Evolutionary conservation across 331 rosid species (phyloP), one percentile per base, ranked within the genome.

Genomic region (Pyrus hybrid): DNA sequence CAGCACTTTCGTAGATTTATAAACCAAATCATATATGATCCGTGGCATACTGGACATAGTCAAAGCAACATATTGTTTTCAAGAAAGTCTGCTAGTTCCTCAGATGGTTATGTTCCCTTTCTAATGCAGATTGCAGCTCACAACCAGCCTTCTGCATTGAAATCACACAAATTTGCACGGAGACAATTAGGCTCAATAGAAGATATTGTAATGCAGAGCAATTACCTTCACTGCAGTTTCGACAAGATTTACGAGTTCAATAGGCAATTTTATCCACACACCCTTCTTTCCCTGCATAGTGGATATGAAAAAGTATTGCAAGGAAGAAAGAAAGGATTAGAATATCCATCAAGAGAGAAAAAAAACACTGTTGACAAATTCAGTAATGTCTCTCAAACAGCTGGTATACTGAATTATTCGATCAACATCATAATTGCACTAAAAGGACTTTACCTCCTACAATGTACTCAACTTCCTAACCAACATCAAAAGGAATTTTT

Each of bases 231-330:
- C 91, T 60, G 85, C 80, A 45, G 80, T 61, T 75, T 91, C 94
- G 6, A 84, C 87, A 26, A 91, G 94, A 76, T 84, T 84, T 51
- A 79, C 97, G 26, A 89, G 89, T 70, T 77, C 82, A 64, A 89
- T 89, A n/a, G 94, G 97, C 71, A 89, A 64, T 77, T 91, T 89
- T 81, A 89, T 87, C 97, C 97, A 91, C 17, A 89, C 88, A 22
- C 97, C 97, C 79, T 80, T 81, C 82, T 84, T 89, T 14, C 97
- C 85, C 94, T 91, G 86, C 75, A 77, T 41, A 49, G 41, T 41
- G 25, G 8, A 75, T 68, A 37, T 11, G 25, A 74, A 77, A 69
- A 68, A 13, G 63, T 30, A 70, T 21, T 68, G 17, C 57, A 67
- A 43, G 37, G 11, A 71, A 25, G 76, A 67, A 43, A 54, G 75